Percentiles rank a stretch among this genome's conserved stretches.
phyloP scores from a whole-genome alignment of 345 rosid species.

The Tarenaya hassleriana region DNA sequence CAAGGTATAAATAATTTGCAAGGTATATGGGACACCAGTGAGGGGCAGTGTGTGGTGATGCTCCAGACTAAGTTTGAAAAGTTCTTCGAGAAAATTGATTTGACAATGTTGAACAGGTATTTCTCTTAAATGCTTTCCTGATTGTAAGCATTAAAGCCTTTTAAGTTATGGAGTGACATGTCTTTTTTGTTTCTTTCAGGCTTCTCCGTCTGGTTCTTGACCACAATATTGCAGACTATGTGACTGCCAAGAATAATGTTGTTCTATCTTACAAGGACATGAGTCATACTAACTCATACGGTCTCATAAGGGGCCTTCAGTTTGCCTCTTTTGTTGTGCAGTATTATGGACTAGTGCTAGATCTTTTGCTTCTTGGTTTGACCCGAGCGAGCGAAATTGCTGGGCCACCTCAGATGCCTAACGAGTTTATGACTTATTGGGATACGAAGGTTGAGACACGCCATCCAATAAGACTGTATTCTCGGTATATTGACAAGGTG shows the following conservation, averaged over 20 bases:
- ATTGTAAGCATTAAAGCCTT: conserved; percentile 3
- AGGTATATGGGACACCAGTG: conserved; percentile 97
- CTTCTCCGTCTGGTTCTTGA: conserved; percentile 98
- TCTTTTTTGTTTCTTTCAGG: conserved; percentile 41
- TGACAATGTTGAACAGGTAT: conserved; percentile 97
- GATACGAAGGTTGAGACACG: conserved; percentile 96
- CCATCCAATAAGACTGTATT: conserved; percentile 92
- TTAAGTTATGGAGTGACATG: conserved; percentile 14
- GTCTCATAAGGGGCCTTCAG: conserved; percentile 99
- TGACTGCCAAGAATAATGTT: conserved; percentile 96
- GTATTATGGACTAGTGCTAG: conserved; percentile 92
- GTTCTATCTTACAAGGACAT: conserved; percentile 97
- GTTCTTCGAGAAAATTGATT: conserved; percentile 96
- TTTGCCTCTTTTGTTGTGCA: conserved; percentile 99
- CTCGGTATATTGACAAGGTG: conserved; percentile 92
- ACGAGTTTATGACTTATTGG: conserved; percentile 95
- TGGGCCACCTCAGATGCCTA: conserved; percentile 99
- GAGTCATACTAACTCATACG: conserved; percentile 98
- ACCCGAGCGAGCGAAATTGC: conserved; percentile 99
- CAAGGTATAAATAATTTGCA: conserved; percentile 98
- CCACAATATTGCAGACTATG: conserved; percentile 99
- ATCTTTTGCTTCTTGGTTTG: conserved; percentile 92
- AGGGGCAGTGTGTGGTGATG: conserved; percentile 99
- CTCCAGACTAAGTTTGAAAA: conserved; percentile 98
- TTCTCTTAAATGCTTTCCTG: conserved; percentile 16